These are phyloP conservation scores for Diatrype stigma DNA, from an alignment of 2,329 filamentous ascomycete species.

Conservation along the genomic window DNA sequence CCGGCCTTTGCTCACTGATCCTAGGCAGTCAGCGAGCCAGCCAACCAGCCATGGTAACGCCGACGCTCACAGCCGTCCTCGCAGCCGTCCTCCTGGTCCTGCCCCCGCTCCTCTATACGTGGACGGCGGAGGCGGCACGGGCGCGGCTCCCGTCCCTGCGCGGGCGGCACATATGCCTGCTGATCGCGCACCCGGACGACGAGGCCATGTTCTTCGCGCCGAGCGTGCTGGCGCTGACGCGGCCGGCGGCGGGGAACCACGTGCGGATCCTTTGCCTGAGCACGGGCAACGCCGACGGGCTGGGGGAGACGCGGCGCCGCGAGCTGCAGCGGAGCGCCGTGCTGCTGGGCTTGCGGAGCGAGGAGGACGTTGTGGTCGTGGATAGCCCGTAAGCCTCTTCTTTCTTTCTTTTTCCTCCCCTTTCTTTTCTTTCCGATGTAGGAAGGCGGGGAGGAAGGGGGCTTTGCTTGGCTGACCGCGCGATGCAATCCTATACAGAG, in stretches of 20 bases:
- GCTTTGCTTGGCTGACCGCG: neutral
- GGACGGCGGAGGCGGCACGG: constrained; percentile 43
- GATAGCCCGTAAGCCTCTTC: constrained; percentile 60
- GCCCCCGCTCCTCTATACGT: constrained; percentile 48
- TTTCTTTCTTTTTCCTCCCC: neutral
- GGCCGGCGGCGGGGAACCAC: constrained; percentile 77
- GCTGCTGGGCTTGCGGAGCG: constrained; percentile 66
- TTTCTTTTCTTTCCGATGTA: neutral
- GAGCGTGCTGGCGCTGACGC: constrained; percentile 77
- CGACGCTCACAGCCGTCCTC: constrained; percentile 27
- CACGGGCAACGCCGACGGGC: constrained; percentile 80
- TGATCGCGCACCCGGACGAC: constrained; percentile 97
- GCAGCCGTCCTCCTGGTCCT: constrained; percentile 32
- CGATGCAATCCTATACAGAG: constrained; percentile 27
- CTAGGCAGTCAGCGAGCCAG: too few species aligned
- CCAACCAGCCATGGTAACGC: constrained; percentile 20
- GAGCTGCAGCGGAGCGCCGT: constrained; percentile 80
- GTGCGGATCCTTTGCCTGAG: constrained; percentile 92
- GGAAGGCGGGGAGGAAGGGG: too few species aligned
- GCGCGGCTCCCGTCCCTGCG: constrained; percentile 61
- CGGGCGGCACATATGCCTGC: constrained; percentile 82
- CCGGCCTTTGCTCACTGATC: too few species aligned
- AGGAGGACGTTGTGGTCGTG: constrained; percentile 80
- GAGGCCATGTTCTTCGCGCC: constrained; percentile 99
- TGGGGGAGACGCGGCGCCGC: constrained; percentile 76